A percentile compares a stretch with the other conserved stretches of the same genome.
phyloP scores from a whole-genome alignment of 2,329 filamentous ascomycete species.

The Paramyrothecium sp. region DNA sequence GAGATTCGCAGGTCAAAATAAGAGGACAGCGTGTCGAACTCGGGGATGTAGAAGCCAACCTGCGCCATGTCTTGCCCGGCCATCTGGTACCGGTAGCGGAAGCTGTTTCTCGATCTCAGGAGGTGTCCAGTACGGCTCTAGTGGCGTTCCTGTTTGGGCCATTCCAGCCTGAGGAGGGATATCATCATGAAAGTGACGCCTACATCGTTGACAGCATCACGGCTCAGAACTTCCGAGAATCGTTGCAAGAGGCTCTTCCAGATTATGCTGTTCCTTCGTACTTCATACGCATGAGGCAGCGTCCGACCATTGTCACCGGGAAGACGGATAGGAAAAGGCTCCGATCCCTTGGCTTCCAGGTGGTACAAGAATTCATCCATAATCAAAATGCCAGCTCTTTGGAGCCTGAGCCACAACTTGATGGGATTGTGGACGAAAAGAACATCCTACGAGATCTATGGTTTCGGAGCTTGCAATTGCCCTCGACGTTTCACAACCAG shows the following conservation, averaged over 20 bases:
- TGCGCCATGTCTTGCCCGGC: background rate
- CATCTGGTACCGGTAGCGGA: slow-evolving; percentile 2
- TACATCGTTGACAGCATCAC: background rate
- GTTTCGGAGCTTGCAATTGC: background rate
- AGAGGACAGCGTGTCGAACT: slow-evolving; percentile 55
- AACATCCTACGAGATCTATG: background rate
- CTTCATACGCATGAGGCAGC: slow-evolving; percentile 5
- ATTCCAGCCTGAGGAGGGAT: background rate
- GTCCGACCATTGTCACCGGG: background rate
- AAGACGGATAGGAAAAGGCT: slow-evolving; percentile 4
- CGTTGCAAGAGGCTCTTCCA: slow-evolving; percentile 1
- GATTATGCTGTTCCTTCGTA: slow-evolving; percentile 10
- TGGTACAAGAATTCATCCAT: background rate
- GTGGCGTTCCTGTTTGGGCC: background rate
- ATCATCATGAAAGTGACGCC: background rate
- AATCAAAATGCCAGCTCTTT: background rate
- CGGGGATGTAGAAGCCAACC: slow-evolving; percentile 12
- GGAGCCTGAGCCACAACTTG: background rate
- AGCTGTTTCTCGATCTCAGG: slow-evolving; percentile 1
- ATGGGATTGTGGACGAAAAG: too few species aligned
- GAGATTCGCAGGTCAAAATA: slow-evolving; percentile 58
- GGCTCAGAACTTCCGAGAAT: background rate
- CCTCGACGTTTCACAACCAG: slow-evolving; percentile 1
- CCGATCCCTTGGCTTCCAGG: background rate
- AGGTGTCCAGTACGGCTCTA: background rate